A percentile compares a stretch with the other conserved stretches of the same genome.
phyloP scores from a whole-genome alignment of 257 asterid species.

The Jasminum sambac region DNA sequence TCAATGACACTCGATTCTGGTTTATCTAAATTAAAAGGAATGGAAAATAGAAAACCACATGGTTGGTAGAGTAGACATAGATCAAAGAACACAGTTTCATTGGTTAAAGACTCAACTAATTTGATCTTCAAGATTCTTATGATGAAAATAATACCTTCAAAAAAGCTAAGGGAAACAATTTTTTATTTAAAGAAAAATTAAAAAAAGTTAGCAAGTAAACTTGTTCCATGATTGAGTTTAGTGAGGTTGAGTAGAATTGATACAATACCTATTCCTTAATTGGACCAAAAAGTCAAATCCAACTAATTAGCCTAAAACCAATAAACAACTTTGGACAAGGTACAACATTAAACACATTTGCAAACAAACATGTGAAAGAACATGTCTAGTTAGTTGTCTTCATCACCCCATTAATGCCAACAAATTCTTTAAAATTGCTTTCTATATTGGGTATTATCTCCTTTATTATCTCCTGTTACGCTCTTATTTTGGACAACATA shows the following conservation, averaged over 20 bases:
- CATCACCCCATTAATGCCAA: not conserved
- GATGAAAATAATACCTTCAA: no score
- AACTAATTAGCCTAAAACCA: not conserved
- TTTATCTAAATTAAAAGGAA: no score
- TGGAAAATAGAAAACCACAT: not conserved
- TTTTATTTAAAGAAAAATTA: no score
- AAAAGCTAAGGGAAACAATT: no score
- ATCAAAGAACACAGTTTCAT: no score
- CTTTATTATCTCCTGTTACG: not conserved
- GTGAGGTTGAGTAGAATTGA: not conserved
- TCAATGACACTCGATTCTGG: not conserved
- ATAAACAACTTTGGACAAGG: not conserved
- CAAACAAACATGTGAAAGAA: not conserved
- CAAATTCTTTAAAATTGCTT: not conserved
- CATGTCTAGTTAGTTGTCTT: not conserved
- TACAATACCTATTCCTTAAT: not conserved
- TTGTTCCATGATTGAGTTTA: not conserved
- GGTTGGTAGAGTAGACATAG: not conserved
- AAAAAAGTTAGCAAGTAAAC: no score
- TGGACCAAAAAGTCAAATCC: slow-evolving; percentile 5
- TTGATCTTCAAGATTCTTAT: no score
- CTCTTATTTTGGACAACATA: no score
- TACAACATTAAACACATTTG: not conserved
- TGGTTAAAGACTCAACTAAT: no score
- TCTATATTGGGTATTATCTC: not conserved